Percentiles rank a stretch among this genome's conserved stretches.
These are phyloP conservation scores for Phlyctochytrium bullatum DNA, from an alignment of 192 early-diverging fungal genomes.

Conservation along the genomic window DNA sequence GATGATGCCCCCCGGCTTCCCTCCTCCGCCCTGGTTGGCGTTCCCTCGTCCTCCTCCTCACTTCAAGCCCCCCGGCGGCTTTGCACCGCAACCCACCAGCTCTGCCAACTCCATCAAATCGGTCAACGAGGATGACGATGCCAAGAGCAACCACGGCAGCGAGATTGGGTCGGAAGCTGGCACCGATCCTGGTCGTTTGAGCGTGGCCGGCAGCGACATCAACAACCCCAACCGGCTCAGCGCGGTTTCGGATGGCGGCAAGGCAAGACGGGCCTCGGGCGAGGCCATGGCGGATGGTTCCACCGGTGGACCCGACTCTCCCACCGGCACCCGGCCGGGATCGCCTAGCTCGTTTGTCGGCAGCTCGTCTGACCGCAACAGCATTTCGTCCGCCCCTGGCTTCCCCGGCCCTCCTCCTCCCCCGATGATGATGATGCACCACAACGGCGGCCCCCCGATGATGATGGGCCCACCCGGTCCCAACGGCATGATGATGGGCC, in stretches of 20 bases:
- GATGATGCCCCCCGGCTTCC: background rate
- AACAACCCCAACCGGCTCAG: background rate
- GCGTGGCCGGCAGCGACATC: background rate
- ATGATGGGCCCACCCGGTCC: slow-evolving; percentile 1
- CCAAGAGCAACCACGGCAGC: slow-evolving; percentile 5
- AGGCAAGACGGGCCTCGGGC: background rate
- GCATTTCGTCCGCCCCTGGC: background rate
- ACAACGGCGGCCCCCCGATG: background rate
- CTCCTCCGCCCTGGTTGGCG: background rate
- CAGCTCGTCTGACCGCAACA: background rate
- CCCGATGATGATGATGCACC: slow-evolving; percentile 9
- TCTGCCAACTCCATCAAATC: background rate
- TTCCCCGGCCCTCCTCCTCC: background rate
- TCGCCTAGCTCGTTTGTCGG: background rate
- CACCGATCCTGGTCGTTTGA: background rate
- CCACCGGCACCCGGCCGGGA: background rate
- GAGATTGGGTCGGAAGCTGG: slow-evolving; percentile 1
- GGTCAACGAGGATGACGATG: background rate
- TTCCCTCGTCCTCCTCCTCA: background rate
- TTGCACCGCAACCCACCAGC: background rate
- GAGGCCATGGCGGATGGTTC: background rate
- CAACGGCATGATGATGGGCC: background rate
- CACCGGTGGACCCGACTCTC: background rate
- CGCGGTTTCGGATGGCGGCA: background rate
- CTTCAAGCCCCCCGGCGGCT: background rate